Evolutionary conservation across 2,329 filamentous ascomycete species (phyloP).

Genomic region (Pseudocercospora cruenta): DNA sequence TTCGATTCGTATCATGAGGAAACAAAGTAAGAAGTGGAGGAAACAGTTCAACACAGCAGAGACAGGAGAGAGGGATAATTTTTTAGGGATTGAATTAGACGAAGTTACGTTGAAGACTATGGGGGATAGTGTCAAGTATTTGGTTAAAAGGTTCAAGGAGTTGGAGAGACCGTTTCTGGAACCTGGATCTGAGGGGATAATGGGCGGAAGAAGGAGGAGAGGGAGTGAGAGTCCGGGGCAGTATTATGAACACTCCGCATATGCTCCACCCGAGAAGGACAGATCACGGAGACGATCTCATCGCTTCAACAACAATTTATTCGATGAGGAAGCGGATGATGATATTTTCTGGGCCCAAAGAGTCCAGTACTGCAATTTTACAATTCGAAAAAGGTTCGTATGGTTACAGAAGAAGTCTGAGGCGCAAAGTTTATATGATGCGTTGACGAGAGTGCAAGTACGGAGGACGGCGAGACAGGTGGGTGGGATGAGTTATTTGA

Average conservation of each 20-base stretch:
- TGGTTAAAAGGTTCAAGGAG: constrained; percentile 43
- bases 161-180: constrained; percentile 46
- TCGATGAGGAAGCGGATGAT: too few species aligned
- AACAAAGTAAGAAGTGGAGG: constrained; percentile 21
- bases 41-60: too few species aligned
- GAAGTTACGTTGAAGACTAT: constrained; percentile 43
- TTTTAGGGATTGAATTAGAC: constrained; percentile 37
- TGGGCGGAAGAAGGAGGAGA: constrained; percentile 23
- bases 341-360: constrained; percentile 39
- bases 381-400: constrained; percentile 40
- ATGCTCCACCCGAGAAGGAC: too few species aligned
- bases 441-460: constrained; percentile 43
- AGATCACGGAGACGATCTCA: too few species aligned
- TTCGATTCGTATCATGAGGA: constrained; percentile 38
- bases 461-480: constrained; percentile 43
- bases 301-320: too few species aligned
- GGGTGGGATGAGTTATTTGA: constrained; percentile 36
- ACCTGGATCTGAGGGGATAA: constrained; percentile 31
- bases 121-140: constrained; percentile 40
- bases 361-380: constrained; percentile 41
- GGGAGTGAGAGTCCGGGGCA: constrained; percentile 27
- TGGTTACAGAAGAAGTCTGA: constrained; percentile 45
- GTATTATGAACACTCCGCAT: constrained; percentile 35
- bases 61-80: constrained; percentile 5
- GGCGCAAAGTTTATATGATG: constrained; percentile 41